These are phyloP conservation scores for Austroboletus olivaceoglutinosus DNA, from an alignment of 1,284 basidiomycete species.

Conservation along the genomic window DNA sequence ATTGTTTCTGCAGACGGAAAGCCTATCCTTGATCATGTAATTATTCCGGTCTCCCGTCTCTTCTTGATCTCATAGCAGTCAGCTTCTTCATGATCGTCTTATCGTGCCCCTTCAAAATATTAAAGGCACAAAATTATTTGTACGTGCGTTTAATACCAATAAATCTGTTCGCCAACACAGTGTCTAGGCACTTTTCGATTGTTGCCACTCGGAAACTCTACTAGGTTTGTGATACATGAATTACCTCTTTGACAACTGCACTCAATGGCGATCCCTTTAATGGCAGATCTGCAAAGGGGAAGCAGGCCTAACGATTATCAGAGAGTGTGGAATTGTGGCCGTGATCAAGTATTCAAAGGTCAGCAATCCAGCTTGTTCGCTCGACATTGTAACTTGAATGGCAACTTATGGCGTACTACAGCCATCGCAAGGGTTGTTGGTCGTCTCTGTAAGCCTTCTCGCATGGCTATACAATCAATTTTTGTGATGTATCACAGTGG, in stretches of 20 bases:
- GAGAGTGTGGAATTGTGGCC: slow-evolving; percentile 14
- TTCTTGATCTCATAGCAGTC: not conserved
- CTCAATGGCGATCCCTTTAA: not conserved
- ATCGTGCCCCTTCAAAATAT: slow-evolving; percentile 19
- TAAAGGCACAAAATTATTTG: slow-evolving; percentile 21
- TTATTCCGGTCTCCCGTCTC: not conserved
- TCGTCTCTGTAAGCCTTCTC: slow-evolving; percentile 14
- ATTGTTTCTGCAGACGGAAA: slow-evolving; percentile 23
- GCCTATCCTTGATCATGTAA: slow-evolving; percentile 23
- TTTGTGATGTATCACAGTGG: slow-evolving; percentile 10
- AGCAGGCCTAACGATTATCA: slow-evolving; percentile 17
- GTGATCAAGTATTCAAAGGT: slow-evolving; percentile 22
- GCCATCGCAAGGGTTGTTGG: slow-evolving; percentile 4
- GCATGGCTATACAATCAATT: not conserved
- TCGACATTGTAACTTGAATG: not conserved
- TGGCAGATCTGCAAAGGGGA: slow-evolving; percentile 19
- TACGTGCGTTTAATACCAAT: slow-evolving; percentile 1
- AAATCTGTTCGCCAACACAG: not conserved
- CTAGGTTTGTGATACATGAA: slow-evolving; percentile 16
- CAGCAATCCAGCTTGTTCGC: not conserved
- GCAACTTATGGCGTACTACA: not conserved
- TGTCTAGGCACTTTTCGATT: slow-evolving; percentile 29
- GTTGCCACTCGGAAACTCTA: slow-evolving; percentile 32
- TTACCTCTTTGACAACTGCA: too few species aligned
- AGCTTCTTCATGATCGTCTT: slow-evolving; percentile 23